Conservation (phyloP, 352 stramenopile genomes). For the Detonula confervacea region DNA sequence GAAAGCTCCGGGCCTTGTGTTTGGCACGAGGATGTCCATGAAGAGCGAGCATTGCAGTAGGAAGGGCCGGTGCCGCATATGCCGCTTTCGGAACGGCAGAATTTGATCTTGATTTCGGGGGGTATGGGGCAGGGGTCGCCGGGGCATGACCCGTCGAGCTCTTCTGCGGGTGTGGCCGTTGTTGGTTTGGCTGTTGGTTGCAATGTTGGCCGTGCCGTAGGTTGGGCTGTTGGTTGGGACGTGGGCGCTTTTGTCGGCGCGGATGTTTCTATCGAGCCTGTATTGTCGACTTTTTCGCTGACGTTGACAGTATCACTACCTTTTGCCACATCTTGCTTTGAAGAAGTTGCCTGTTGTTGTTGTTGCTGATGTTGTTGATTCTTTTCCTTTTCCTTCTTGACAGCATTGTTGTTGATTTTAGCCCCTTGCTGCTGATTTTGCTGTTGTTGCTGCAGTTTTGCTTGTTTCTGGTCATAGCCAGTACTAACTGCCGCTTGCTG, state of each 20-base stretch:
- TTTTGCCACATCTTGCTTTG: no score
- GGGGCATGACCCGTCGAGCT: slow-evolving; percentile 28
- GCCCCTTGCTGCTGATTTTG: not conserved
- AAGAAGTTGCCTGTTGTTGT: no score
- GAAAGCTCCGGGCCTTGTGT: slow-evolving; percentile 13
- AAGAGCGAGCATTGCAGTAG: slow-evolving; percentile 53
- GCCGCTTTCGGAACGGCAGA: slow-evolving; percentile 42
- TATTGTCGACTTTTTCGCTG: no score
- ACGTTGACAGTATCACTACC: no score
- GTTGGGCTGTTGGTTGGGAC: not conserved
- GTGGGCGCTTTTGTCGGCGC: no score
- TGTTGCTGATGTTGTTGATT: not conserved
- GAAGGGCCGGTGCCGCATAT: slow-evolving; percentile 58
- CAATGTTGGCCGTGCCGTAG: not conserved
- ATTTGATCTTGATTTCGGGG: slow-evolving; percentile 16
- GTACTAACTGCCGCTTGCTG: no score
- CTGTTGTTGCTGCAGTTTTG: not conserved
- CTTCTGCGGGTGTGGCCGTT: no score
- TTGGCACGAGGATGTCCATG: slow-evolving; percentile 39
- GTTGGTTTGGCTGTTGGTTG: not conserved
- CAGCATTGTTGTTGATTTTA: not conserved
- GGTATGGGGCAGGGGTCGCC: slow-evolving; percentile 37
- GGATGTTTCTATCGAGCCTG: no score
- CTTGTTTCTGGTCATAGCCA: no score
- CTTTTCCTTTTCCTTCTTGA: not conserved